These are phyloP conservation scores for Agastache rugosa DNA, from an alignment of 257 asterid genomes.

Conservation along the genomic window DNA sequence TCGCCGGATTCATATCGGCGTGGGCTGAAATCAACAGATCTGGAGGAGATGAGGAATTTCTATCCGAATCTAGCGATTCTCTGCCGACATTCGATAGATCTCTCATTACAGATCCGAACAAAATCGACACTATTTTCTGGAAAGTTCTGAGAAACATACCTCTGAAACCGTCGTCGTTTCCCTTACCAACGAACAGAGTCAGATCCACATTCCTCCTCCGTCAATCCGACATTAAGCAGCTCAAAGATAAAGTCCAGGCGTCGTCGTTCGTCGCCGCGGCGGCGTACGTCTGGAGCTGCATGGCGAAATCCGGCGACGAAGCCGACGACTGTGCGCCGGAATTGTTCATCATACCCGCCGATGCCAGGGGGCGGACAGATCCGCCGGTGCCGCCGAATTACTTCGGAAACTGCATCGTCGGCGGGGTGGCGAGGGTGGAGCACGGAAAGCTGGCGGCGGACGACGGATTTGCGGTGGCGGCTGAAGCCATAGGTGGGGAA, in stretches of 20 bases:
- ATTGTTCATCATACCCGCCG: slow-evolving; percentile 36
- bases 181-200: slow-evolving; percentile 32
- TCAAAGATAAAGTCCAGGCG: slow-evolving; percentile 35
- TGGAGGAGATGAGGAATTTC: slow-evolving; percentile 9
- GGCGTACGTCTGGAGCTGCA: slow-evolving; percentile 46
- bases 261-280: slow-evolving; percentile 46
- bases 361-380: slow-evolving; percentile 29
- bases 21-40: slow-evolving; percentile 49
- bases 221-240: slow-evolving; percentile 33
- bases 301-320: slow-evolving; percentile 35
- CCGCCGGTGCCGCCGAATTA: slow-evolving; percentile 35
- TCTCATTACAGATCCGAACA: neutral
- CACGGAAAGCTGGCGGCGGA: slow-evolving; percentile 37
- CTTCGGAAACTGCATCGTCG: slow-evolving; percentile 44
- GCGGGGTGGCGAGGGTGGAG: slow-evolving; percentile 22
- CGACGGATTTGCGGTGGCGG: slow-evolving; percentile 40
- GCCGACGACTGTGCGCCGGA: neutral
- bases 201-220: slow-evolving; percentile 25
- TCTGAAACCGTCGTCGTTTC: slow-evolving; percentile 5
- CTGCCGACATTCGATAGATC: slow-evolving; percentile 39
- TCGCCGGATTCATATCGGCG: slow-evolving; percentile 40
- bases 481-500: slow-evolving; percentile 36
- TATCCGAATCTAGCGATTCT: neutral
- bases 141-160: neutral
- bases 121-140: slow-evolving; percentile 14